Percentiles rank a stretch among this genome's conserved stretches.
These are phyloP conservation scores for Guyanaporus albipodus DNA, from an alignment of 768 basidiomycete species.

Conservation along the genomic window DNA sequence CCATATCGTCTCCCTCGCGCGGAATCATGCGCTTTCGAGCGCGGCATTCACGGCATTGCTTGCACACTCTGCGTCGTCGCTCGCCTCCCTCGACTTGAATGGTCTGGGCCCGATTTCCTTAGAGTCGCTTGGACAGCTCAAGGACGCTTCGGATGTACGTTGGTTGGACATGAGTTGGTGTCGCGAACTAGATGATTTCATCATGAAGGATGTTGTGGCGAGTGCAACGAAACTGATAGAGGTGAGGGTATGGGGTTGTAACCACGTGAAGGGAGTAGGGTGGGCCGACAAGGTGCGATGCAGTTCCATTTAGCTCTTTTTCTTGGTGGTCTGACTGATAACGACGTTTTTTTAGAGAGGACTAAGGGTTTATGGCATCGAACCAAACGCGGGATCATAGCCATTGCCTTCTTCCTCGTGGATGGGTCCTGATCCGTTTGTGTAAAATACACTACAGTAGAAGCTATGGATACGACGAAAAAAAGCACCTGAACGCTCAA, in stretches of 20 bases:
- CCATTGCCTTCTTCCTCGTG: background rate
- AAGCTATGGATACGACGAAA: background rate
- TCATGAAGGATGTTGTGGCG: constrained; percentile 64
- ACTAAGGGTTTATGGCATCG: constrained; percentile 29
- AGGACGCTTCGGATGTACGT: constrained; percentile 40
- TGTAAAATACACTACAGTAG: background rate
- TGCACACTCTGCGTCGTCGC: constrained; percentile 54
- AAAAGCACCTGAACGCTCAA: background rate
- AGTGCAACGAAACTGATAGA: constrained; percentile 38
- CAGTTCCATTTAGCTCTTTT: background rate
- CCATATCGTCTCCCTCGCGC: constrained; percentile 52
- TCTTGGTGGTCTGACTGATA: background rate
- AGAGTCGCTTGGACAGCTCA: constrained; percentile 40
- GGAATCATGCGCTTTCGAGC: constrained; percentile 52
- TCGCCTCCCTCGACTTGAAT: constrained; percentile 69
- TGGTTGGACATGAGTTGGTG: constrained; percentile 85
- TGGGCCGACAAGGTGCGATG: constrained; percentile 41
- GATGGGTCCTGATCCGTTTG: background rate
- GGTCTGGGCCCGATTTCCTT: constrained; percentile 64
- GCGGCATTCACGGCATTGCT: constrained; percentile 61
- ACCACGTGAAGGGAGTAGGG: constrained; percentile 42
- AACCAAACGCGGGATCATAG: constrained; percentile 37
- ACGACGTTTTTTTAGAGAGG: constrained; percentile 15
- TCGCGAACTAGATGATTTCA: constrained; percentile 75
- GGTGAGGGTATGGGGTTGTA: constrained; percentile 56